phyloP scores from a whole-genome alignment of 495 filamentous ascomycete genomes.

The Tuber aestivum region DNA sequence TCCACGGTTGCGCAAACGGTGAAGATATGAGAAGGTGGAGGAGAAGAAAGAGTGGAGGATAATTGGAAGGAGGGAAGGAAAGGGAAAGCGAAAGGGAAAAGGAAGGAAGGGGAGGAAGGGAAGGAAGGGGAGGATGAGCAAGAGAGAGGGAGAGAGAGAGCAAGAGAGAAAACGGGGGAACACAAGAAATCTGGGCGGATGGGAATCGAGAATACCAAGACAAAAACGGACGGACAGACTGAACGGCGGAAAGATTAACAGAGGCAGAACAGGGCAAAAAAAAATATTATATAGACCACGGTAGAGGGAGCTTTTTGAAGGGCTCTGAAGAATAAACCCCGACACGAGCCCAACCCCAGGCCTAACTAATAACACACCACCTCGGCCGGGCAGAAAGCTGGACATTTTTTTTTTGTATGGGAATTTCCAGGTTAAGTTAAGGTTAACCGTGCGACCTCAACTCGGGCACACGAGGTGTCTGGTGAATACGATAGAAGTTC shows the following conservation, averaged over 20 bases:
- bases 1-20: neutral
- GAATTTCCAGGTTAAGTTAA: neutral
- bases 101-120: conserved; percentile 9
- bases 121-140: conserved; percentile 14
- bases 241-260: neutral
- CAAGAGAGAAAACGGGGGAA: conserved; percentile 19
- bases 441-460: neutral
- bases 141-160: conserved; percentile 14
- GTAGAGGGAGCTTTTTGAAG: neutral
- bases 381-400: neutral
- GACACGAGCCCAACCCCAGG: neutral
- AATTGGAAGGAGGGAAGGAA: neutral
- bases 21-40: conserved; percentile 10
- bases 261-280: neutral
- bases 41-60: conserved; percentile 9
- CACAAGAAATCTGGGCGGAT: conserved; percentile 17
- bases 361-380: neutral
- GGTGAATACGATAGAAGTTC: neutral
- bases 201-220: conserved; percentile 30
- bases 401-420: neutral
- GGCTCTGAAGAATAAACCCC: neutral
- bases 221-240: conserved; percentile 42
- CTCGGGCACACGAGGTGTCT: too few species aligned
- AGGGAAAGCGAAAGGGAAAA: conserved; percentile 1
- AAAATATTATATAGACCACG: too few species aligned